Percentiles rank a stretch among this genome's conserved stretches.
Conservation (phyloP, 139 green algal species). For the Chlamydomonas incerta region DNA sequence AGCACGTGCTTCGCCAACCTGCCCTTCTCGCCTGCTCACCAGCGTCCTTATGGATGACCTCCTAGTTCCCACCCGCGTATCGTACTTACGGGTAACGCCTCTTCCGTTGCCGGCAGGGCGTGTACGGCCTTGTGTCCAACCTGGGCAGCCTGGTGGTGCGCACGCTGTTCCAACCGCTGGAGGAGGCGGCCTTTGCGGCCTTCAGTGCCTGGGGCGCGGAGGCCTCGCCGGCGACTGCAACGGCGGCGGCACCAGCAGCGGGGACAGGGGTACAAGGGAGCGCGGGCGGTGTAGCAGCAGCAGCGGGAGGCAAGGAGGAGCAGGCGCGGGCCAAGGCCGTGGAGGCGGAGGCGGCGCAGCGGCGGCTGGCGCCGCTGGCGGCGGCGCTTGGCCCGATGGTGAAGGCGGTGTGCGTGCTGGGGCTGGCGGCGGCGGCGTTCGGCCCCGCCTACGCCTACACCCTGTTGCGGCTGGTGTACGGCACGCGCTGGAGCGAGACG, state of each 20-base stretch:
- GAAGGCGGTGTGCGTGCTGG: slow-evolving; percentile 68
- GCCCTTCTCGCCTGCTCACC: too few species aligned
- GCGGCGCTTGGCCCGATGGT: slow-evolving; percentile 68
- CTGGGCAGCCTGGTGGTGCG: slow-evolving; percentile 89
- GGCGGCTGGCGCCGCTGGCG: slow-evolving; percentile 41
- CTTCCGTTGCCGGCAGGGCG: slow-evolving; percentile 66
- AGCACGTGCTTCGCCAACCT: too few species aligned
- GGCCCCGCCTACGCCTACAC: slow-evolving; percentile 82
- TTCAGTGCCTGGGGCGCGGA: slow-evolving; percentile 71
- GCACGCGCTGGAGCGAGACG: slow-evolving; percentile 72
- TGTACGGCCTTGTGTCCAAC: slow-evolving; percentile 89
- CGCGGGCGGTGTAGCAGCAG: too few species aligned
- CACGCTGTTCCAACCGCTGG: slow-evolving; percentile 87
- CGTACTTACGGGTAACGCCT: background rate
- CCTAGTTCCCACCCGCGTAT: slow-evolving; percentile 31
- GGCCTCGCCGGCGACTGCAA: background rate
- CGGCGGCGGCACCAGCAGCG: background rate
- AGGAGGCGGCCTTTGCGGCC: slow-evolving; percentile 89
- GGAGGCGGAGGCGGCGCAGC: background rate
- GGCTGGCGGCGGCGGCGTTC: slow-evolving; percentile 76
- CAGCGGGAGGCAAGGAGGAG: background rate
- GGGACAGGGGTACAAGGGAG: too few species aligned
- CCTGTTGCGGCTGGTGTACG: slow-evolving; percentile 81
- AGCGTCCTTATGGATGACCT: background rate
- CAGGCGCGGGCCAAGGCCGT: background rate